phyloP scores from a whole-genome alignment of 441 rosid species.

The Pelargonium exstipulatum region DNA sequence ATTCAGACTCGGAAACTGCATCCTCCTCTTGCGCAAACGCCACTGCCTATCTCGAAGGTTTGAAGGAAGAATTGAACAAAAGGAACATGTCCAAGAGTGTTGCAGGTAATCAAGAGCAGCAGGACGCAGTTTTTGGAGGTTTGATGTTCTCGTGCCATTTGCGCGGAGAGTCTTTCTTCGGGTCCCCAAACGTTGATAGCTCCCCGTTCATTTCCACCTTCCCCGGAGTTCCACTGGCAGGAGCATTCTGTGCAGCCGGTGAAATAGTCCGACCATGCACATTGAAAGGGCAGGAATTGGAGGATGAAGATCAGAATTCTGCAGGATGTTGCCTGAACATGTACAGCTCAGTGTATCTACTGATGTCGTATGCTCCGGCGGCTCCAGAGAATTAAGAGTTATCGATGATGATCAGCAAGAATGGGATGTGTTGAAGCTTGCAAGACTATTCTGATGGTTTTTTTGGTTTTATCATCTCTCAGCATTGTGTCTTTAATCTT shows the following conservation, averaged over 20 bases:
- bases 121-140: slow-evolving; percentile 41
- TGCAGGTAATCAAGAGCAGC: neutral
- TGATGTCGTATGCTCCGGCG: slow-evolving; percentile 31
- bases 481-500: too few species aligned
- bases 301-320: slow-evolving; percentile 13
- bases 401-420: too few species aligned
- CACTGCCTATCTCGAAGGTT: slow-evolving; percentile 17
- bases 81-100: neutral
- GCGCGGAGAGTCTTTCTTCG: slow-evolving; percentile 26
- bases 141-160: slow-evolving; percentile 35
- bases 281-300: neutral
- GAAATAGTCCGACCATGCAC: slow-evolving; percentile 23
- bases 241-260: slow-evolving; percentile 29
- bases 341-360: slow-evolving; percentile 36
- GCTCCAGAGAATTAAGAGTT: neutral
- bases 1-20: slow-evolving; percentile 40
- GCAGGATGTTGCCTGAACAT: slow-evolving; percentile 31
- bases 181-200: slow-evolving; percentile 17
- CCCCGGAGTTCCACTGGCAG: slow-evolving; percentile 40
- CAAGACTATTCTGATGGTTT: too few species aligned
- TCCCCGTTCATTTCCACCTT: slow-evolving; percentile 35
- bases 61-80: slow-evolving; percentile 10
- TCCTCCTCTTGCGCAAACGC: slow-evolving; percentile 22
- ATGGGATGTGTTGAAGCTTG: too few species aligned
- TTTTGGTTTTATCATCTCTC: too few species aligned